A percentile compares a stretch with the other conserved stretches of the same genome.
phyloP scores from a whole-genome alignment of 768 basidiomycete species.

The Suillus paluster region DNA sequence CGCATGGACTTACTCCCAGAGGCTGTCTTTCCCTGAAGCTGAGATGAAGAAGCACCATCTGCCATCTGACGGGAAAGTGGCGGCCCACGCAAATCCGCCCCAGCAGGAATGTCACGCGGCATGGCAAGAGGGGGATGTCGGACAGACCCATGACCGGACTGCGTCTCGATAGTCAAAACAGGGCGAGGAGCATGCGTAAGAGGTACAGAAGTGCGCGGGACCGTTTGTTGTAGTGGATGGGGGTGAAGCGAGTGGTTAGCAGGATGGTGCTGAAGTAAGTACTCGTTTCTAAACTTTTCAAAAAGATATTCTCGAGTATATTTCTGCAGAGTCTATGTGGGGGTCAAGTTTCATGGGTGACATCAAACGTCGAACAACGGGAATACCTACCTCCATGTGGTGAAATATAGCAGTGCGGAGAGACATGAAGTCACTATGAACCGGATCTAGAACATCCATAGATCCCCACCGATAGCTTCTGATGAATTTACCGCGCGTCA shows the following conservation, averaged over 20 bases:
- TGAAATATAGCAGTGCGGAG: slow-evolving; percentile 83
- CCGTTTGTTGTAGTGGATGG: slow-evolving; percentile 47
- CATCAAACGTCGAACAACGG: slow-evolving; percentile 15
- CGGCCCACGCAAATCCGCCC: slow-evolving; percentile 47
- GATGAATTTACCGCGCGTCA: slow-evolving; percentile 64
- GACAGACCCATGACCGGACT: slow-evolving; percentile 46
- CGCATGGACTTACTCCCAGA: slow-evolving; percentile 42
- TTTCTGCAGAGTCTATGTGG: slow-evolving; percentile 73
- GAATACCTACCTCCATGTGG: slow-evolving; percentile 77
- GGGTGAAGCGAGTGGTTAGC: slow-evolving; percentile 45
- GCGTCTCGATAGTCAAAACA: slow-evolving; percentile 65
- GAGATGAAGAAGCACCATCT: slow-evolving; percentile 37
- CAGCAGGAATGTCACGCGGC: slow-evolving; percentile 52
- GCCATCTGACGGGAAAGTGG: slow-evolving; percentile 43
- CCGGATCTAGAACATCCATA: slow-evolving; percentile 78
- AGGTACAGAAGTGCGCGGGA: slow-evolving; percentile 35
- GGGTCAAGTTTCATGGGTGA: slow-evolving; percentile 18
- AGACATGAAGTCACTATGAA: slow-evolving; percentile 79
- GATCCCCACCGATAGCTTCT: slow-evolving; percentile 85
- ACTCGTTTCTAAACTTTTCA: slow-evolving; percentile 72
- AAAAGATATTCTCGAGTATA: slow-evolving; percentile 85
- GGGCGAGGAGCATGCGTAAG: slow-evolving; percentile 52
- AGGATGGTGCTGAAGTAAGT: slow-evolving; percentile 55
- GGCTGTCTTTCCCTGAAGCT: slow-evolving; percentile 36
- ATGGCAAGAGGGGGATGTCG: slow-evolving; percentile 51